These are phyloP conservation scores for Eucalyptus pumila DNA, from an alignment of 345 rosid species.

Conservation along the genomic window DNA sequence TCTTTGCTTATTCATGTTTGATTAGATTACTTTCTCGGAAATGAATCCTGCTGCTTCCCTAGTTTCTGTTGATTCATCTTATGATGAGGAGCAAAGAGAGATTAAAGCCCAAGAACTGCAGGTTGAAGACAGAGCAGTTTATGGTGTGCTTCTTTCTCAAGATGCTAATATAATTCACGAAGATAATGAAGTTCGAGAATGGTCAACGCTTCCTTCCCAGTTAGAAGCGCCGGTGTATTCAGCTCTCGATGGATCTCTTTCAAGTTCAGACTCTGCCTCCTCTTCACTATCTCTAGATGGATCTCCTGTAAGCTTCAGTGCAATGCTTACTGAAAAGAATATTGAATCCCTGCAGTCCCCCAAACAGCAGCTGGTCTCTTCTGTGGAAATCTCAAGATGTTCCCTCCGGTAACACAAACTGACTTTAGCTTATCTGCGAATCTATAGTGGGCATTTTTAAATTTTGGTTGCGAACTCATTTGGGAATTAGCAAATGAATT, in stretches of 20 bases:
- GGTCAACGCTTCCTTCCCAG: background rate
- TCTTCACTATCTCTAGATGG: background rate
- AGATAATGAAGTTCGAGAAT: background rate
- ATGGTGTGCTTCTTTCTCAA: background rate
- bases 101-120: too few species aligned
- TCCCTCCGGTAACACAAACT: background rate
- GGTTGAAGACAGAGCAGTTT: background rate
- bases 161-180: background rate
- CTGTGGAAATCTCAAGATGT: constrained; percentile 8
- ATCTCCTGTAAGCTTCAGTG: background rate
- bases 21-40: constrained; percentile 87
- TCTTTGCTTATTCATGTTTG: background rate
- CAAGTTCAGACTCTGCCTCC: background rate
- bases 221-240: background rate
- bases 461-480: background rate
- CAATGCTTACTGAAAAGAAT: background rate
- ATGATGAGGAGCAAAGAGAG: background rate
- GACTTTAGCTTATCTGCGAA: background rate
- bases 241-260: background rate
- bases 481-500: too few species aligned
- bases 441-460: background rate
- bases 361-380: background rate
- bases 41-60: constrained; percentile 14
- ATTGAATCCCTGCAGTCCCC: background rate
- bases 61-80: too few species aligned